phyloP scores from a whole-genome alignment of 306 rosid species.

The Senna siamea region DNA sequence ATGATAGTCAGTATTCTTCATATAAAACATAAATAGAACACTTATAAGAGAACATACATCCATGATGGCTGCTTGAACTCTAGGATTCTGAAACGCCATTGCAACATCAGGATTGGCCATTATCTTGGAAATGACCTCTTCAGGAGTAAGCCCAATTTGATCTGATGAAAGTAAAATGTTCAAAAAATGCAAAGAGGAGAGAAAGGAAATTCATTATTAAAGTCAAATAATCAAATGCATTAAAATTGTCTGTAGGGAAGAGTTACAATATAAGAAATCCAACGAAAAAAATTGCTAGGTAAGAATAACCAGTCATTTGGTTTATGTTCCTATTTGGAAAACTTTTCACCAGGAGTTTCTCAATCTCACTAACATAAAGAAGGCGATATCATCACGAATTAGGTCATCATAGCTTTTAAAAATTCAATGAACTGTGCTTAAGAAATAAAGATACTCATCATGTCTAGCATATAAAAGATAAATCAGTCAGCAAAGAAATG shows the following conservation, averaged over 20 bases:
- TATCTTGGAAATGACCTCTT: slow-evolving; percentile 91
- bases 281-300: background rate
- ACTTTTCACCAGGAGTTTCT: background rate
- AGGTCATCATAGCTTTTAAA: slow-evolving; percentile 12
- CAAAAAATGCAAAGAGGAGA: slow-evolving; percentile 23
- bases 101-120: slow-evolving; percentile 98
- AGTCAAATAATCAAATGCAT: slow-evolving; percentile 6
- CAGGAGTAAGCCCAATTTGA: slow-evolving; percentile 96
- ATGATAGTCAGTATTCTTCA: slow-evolving; percentile 37
- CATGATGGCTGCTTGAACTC: slow-evolving; percentile 98
- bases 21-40: background rate
- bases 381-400: slow-evolving; percentile 17
- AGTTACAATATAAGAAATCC: background rate
- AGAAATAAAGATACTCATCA: background rate
- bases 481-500: slow-evolving; percentile 7
- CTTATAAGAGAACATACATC: slow-evolving; percentile 68
- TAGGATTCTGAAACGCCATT: slow-evolving; percentile 96
- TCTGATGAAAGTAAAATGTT: slow-evolving; percentile 55
- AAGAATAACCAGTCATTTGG: background rate
- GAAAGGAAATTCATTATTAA: background rate
- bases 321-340: background rate
- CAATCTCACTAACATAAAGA: slow-evolving; percentile 1
- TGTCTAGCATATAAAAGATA: slow-evolving; percentile 12
- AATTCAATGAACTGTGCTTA: slow-evolving; percentile 8
- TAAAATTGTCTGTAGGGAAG: background rate